Evolutionary conservation across 768 basidiomycete genomes (phyloP), one percentile per base, ranked within the genome.

Genomic region (Brasilioporus rufonigricans): DNA sequence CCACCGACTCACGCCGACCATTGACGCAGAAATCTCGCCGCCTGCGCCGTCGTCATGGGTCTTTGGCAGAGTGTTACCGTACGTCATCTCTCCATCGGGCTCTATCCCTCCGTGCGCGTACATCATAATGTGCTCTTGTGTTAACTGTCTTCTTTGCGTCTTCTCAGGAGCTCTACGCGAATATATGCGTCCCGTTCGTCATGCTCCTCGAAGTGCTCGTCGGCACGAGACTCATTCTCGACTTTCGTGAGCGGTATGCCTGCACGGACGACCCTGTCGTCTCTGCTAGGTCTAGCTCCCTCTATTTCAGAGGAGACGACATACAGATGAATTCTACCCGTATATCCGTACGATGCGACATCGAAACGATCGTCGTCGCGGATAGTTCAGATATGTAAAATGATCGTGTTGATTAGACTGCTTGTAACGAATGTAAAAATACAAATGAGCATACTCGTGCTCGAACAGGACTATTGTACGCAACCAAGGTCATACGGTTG

Each of bases 201-300:
- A 70, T 70, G 69, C 47, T 70, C 12, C 57, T 68, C 19, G 70
- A 72, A 36, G 58, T 64, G 21, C 32, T 72, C 31, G 55, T 70
- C 13, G 70, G 69, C 1, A 70, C 68, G 21, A 56, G 68, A 29
- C 66, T 70, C 33, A 68, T 70, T 33, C 65, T 70, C 48, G 59
- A 65, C 29, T 70, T 71, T 44, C 70, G 68, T 2, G 68, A 66
- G 50, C 70, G 70, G 16, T 70, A 61, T 27, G 33, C 60, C 23
- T 59, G 51, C 16, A 3, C 49, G n/a, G 62, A 64, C 12, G 64
- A 55, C 13, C 44, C 54, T 1, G 13, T 53, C 19, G 32, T 55
- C 23, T 57, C 58, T 6, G 50, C 44, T 18, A 48, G 44, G 44
- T 40, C 24, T 11, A 62, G 60, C n/a, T 53, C 68, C 9, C 23